A percentile compares a stretch with the other conserved stretches of the same genome.
These are phyloP conservation scores for Paramecium primaurelia DNA, from an alignment of 73 alveolate genomes.

Conservation along the genomic window DNA sequence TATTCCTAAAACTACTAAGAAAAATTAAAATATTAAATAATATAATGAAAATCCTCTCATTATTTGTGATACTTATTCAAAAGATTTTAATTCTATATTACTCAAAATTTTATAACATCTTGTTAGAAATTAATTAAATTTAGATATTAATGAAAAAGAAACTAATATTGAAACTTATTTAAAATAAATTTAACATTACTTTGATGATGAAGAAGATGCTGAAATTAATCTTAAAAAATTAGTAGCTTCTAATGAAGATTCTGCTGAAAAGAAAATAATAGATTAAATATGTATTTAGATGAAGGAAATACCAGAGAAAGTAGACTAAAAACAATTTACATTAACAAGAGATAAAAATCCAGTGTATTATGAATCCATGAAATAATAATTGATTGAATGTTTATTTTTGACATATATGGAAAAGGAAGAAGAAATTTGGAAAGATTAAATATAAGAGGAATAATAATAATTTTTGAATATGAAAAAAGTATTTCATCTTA, in stretches of 20 bases:
- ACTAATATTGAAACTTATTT: not conserved
- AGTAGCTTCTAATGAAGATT: not conserved
- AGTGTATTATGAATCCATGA: not conserved
- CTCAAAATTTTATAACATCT: not conserved
- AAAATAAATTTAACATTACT: not conserved
- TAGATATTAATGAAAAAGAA: not conserved
- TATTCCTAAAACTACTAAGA: not conserved
- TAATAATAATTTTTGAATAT: not conserved
- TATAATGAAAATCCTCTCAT: not conserved
- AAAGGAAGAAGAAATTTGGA: not conserved
- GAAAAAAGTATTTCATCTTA: not conserved
- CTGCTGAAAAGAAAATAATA: not conserved
- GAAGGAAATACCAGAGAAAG: not conserved
- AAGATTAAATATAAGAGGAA: not conserved
- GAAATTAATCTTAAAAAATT: not conserved
- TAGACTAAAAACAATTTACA: not conserved
- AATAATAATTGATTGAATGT: not conserved
- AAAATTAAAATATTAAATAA: not conserved
- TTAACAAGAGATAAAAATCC: constrained; percentile 5
- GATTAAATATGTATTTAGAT: not conserved
- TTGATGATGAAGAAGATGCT: not conserved
- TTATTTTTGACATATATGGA: not conserved
- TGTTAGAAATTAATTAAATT: not conserved
- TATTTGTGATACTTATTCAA: not conserved
- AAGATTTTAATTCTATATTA: not conserved